These are phyloP conservation scores for Cyclostephanos tholiformis DNA, from an alignment of 108 stramenopile species.

Conservation along the genomic window DNA sequence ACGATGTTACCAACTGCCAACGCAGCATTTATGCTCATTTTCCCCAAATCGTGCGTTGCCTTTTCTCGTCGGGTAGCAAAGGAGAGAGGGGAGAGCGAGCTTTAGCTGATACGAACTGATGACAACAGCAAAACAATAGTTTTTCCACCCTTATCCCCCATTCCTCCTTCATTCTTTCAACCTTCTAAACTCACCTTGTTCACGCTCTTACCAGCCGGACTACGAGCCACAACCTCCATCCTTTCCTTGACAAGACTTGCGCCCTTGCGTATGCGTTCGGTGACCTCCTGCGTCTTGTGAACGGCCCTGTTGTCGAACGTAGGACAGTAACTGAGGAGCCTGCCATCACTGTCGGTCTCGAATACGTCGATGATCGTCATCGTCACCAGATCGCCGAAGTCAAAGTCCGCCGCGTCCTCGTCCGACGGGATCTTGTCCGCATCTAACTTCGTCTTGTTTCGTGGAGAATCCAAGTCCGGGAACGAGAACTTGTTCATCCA, in stretches of 20 bases:
- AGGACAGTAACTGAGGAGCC: conserved; percentile 84
- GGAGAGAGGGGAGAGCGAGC: too few species aligned
- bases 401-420: too few species aligned
- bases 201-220: conserved; percentile 66
- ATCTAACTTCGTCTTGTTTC: too few species aligned
- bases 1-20: conserved; percentile 5
- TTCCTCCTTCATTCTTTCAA: too few species aligned
- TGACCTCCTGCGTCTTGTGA: conserved; percentile 67
- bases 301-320: conserved; percentile 88
- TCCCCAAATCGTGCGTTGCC: too few species aligned
- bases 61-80: too few species aligned
- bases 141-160: too few species aligned
- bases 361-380: conserved; percentile 93
- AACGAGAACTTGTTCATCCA: conserved; percentile 89
- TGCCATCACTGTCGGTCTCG: conserved; percentile 85
- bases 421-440: too few species aligned
- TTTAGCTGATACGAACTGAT: too few species aligned
- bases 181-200: conserved; percentile 51
- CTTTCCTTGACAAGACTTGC: conserved; percentile 53
- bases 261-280: conserved; percentile 72
- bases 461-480: too few species aligned
- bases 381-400: conserved; percentile 82
- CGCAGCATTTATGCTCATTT: conserved; percentile 12
- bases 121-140: too few species aligned
- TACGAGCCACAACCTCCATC: conserved; percentile 60